Percentiles rank a stretch among this genome's conserved stretches.
phyloP scores from a whole-genome alignment of 2,329 filamentous ascomycete species.

The Colletotrichum sp. region DNA sequence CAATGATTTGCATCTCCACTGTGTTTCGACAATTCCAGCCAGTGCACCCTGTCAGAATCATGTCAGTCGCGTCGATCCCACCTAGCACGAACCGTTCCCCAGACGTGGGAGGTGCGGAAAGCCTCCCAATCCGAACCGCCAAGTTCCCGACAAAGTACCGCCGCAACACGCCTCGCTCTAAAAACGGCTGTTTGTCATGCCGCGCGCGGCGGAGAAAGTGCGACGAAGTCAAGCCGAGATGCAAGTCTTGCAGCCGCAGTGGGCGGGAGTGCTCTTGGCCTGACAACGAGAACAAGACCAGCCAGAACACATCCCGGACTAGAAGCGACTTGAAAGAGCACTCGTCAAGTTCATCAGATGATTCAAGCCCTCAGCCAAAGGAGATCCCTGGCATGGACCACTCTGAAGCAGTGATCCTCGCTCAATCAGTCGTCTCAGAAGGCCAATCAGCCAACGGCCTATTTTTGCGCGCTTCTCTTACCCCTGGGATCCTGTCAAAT shows the following conservation, averaged over 20 bases:
- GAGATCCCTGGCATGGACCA: background rate
- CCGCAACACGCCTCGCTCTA: background rate
- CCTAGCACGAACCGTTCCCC: background rate
- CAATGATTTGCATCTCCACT: background rate
- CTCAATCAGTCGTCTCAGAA: background rate
- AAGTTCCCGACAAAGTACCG: background rate
- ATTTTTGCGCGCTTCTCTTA: background rate
- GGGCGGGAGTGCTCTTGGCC: background rate
- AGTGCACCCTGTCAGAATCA: background rate
- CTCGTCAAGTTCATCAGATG: background rate
- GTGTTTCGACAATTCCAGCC: background rate
- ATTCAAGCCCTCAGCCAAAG: accelerated
- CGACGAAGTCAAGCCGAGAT: background rate
- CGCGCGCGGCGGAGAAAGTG: background rate
- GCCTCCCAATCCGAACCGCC: background rate
- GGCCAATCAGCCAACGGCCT: accelerated
- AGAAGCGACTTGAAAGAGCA: background rate
- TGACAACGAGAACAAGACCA: background rate
- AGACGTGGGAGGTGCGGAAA: background rate
- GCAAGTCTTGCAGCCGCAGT: background rate
- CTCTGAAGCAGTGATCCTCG: background rate
- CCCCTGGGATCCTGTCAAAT: background rate
- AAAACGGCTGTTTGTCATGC: background rate
- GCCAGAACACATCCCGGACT: accelerated
- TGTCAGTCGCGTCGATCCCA: background rate